phyloP scores from a whole-genome alignment of 805 yeast species.

The Candida broadrunensis region DNA sequence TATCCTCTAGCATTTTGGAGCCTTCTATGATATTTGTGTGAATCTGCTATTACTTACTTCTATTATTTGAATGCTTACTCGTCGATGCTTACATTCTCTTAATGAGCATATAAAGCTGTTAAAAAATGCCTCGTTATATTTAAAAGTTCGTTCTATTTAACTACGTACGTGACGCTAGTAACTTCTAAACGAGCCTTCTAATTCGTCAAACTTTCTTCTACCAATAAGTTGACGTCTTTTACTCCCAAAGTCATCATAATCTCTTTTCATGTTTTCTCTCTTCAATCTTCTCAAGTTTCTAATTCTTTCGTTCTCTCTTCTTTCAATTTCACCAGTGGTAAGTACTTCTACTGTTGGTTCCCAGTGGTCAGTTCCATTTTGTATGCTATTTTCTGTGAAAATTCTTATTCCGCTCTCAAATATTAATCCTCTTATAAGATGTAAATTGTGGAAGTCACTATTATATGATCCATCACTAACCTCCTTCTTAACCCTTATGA shows the following conservation, averaged over 20 bases:
- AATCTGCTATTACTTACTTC: too few species aligned
- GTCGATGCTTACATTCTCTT: too few species aligned
- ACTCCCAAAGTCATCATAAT: slow-evolving; percentile 32
- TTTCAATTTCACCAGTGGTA: slow-evolving; percentile 90
- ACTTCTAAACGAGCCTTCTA: slow-evolving; percentile 26
- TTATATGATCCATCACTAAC: slow-evolving; percentile 58
- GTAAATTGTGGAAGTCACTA: slow-evolving; percentile 41
- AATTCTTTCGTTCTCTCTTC: slow-evolving; percentile 92
- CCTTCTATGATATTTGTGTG: too few species aligned
- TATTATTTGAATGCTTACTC: too few species aligned
- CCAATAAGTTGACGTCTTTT: slow-evolving; percentile 35
- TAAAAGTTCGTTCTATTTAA: too few species aligned
- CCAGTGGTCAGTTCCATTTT: slow-evolving; percentile 79
- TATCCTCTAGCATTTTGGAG: too few species aligned
- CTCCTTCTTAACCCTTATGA: slow-evolving; percentile 75
- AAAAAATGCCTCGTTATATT: too few species aligned
- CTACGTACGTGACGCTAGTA: too few species aligned
- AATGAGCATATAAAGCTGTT: too few species aligned
- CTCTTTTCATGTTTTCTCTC: slow-evolving; percentile 79
- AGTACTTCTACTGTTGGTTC: slow-evolving; percentile 83
- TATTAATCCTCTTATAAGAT: slow-evolving; percentile 39
- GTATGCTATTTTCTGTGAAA: slow-evolving; percentile 62
- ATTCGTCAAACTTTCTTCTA: slow-evolving; percentile 53
- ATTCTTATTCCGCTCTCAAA: slow-evolving; percentile 43
- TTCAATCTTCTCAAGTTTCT: slow-evolving; percentile 87